These are phyloP conservation scores for Triticum aestivum DNA, from an alignment of 176 grass and related monocot genomes.

Conservation along the genomic window DNA sequence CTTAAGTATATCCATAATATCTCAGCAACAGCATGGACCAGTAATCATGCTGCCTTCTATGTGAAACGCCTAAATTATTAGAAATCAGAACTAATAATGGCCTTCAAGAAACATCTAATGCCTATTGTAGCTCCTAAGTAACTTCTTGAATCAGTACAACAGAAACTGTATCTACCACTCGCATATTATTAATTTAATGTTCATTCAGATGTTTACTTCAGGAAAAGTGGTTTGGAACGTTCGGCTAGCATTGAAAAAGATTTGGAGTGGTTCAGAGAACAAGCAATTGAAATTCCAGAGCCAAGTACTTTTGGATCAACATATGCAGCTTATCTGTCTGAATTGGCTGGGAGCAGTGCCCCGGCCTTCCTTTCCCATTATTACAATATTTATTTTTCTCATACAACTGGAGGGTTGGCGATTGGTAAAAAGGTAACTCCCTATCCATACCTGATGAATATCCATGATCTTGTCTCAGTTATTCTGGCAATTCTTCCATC, in stretches of 20 bases:
- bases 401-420: slow-evolving; percentile 67
- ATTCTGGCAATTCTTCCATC: not conserved
- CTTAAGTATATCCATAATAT: not conserved
- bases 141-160: not conserved
- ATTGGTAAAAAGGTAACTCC: slow-evolving; percentile 76
- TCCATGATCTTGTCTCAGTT: not conserved
- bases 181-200: slow-evolving; percentile 19
- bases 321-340: slow-evolving; percentile 76
- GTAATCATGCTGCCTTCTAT: not conserved
- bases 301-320: slow-evolving; percentile 59
- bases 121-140: slow-evolving; percentile 13
- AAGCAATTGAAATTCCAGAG: slow-evolving; percentile 69
- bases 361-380: slow-evolving; percentile 93
- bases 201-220: slow-evolving; percentile 28
- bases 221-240: slow-evolving; percentile 11
- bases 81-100: not conserved
- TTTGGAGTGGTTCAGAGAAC: slow-evolving; percentile 74
- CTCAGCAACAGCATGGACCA: not conserved
- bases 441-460: not conserved
- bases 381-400: slow-evolving; percentile 96
- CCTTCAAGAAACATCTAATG: not conserved
- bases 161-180: not conserved
- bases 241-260: slow-evolving; percentile 68
- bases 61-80: not conserved
- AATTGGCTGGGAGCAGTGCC: slow-evolving; percentile 59